Conservation (phyloP, 139 green algal genomes). For the Eudorina sp. region DNA sequence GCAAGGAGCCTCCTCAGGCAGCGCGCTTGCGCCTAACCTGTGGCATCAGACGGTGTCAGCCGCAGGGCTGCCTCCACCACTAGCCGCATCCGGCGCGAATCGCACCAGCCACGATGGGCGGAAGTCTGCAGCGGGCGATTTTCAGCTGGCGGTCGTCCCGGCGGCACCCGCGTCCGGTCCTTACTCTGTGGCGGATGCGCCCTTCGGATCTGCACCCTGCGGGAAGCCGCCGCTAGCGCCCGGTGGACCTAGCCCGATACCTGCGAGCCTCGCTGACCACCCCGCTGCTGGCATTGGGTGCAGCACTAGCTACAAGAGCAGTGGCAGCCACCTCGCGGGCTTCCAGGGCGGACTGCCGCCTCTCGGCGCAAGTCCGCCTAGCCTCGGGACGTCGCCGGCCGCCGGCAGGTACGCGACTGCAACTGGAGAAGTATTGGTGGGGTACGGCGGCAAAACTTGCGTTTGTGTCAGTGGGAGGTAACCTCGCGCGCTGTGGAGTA, state of each 20-base stretch:
- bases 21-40: background rate
- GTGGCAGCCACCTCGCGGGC: conserved; percentile 21
- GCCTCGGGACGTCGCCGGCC: conserved; percentile 22
- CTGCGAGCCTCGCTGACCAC: conserved; percentile 17
- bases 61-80: background rate
- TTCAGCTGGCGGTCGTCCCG: background rate
- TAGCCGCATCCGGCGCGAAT: background rate
- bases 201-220: background rate
- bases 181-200: background rate
- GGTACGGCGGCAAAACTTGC: too few species aligned
- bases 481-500: too few species aligned
- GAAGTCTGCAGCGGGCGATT: background rate
- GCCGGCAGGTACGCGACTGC: conserved; percentile 6
- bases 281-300: conserved; percentile 37
- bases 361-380: conserved; percentile 32
- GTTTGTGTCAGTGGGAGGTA: too few species aligned
- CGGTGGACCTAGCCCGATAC: background rate
- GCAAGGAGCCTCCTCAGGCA: background rate
- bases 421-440: too few species aligned
- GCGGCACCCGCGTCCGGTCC: too few species aligned
- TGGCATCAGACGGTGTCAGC: background rate
- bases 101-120: background rate
- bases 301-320: conserved; percentile 40
- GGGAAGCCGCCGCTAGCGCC: conserved; percentile 27
- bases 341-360: background rate